Conservation (phyloP, 208 protist genomes). For the Vickermania ingenoplastis region DNA sequence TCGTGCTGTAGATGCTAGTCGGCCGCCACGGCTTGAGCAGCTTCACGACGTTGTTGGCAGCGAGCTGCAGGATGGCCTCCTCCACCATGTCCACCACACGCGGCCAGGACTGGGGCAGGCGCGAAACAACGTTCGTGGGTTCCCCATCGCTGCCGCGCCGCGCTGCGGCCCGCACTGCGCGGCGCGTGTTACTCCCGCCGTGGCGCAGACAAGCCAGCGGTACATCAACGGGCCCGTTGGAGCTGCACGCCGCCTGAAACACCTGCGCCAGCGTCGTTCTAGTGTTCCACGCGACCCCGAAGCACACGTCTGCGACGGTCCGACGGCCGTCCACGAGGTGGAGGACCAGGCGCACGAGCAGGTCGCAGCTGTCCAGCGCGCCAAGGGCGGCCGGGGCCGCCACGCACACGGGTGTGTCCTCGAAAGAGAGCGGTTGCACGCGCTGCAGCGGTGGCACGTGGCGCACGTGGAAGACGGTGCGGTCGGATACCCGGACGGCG, state of each 20-base stretch:
- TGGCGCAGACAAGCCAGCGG: no score
- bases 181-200: no score
- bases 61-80: conserved; percentile 62
- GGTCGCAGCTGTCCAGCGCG: conserved; percentile 51
- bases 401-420: conserved; percentile 47
- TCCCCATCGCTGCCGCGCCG: background rate
- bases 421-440: conserved; percentile 26
- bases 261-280: conserved; percentile 34
- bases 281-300: conserved; percentile 34
- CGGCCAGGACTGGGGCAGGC: conserved; percentile 12
- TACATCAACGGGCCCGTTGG: no score
- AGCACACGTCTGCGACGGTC: conserved; percentile 59
- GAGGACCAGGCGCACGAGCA: conserved; percentile 52
- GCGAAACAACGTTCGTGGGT: no score
- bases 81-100: conserved; percentile 27
- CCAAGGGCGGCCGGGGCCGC: conserved; percentile 17
- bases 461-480: conserved; percentile 40
- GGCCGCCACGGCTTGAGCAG: conserved; percentile 32
- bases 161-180: no score
- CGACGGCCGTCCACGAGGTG: conserved; percentile 48
- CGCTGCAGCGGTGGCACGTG: conserved; percentile 41
- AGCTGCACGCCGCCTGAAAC: conserved; percentile 12
- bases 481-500: conserved; percentile 41
- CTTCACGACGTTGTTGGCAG: conserved; percentile 36
- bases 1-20: conserved; percentile 34